Evolutionary conservation across 2,329 filamentous ascomycete species (phyloP), one percentile per base, ranked within the genome.

Genomic region (Alternaria burnsii): DNA sequence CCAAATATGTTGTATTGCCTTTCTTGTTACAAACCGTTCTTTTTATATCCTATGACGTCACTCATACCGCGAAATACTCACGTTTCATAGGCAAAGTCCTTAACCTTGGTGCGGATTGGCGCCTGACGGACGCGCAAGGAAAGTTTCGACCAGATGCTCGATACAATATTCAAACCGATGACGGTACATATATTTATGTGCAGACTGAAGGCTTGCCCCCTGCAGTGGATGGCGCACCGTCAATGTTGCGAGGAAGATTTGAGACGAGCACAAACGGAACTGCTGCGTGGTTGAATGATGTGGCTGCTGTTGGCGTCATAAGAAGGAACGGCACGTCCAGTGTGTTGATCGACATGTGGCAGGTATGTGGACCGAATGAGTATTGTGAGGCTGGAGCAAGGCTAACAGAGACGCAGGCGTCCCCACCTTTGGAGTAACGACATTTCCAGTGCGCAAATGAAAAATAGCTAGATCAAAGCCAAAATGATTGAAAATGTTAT

Each of bases 221-320:
- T 16, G 52, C 26, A 20, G 52, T 68, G 4, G 67, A 68, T 52
- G 76, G 72, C 4, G 32, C 30, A 16, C 63, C 66, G 0, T 67
- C 76, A 26, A 69, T 79, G 65, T 26, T 79, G 58, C 61, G 76
- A 10, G 70, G 74, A 2, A 58, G 70, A 26, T 78, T 79, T 40
- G 77, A 80, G 59, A 78, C 77, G 8, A 70, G 71, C 2, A 64
- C 57, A 5, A 72, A 74, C 48, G 67, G 70, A 47, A 68, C 68
- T 8, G 78, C 77, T 54, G 72, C 74, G 36, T 80, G 77, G 78
- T 63, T 79, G 63, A 79, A 79, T 47, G 75, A 78, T 62, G 67
- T 79, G 34, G 74, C 77, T 16, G 73, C 65, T 18, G 68, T 73
- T 16, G 71, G 70, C 16, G 68, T 71, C 18, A 48, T 73, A 50